Conservation (phyloP, 2,329 filamentous ascomycete species). For the Orbilia oligospora region DNA sequence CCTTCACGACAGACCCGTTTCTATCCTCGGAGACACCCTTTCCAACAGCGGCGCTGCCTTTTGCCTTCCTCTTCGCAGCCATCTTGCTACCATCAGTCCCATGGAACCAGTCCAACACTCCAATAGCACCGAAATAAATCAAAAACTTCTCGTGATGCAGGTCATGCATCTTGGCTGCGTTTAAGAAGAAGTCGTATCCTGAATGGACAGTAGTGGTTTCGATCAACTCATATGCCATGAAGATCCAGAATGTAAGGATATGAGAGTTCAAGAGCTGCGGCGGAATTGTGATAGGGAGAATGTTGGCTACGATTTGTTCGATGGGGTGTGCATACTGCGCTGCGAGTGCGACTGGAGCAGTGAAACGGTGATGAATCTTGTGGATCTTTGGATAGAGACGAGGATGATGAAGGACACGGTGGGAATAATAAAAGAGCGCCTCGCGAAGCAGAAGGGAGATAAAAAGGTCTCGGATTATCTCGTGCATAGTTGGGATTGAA, state of each 20-base stretch:
- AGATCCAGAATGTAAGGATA: conserved; percentile 72
- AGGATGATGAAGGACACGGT: conserved; percentile 72
- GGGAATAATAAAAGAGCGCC: conserved; percentile 72
- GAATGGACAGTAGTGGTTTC: conserved; percentile 73
- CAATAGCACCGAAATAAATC: conserved; percentile 71
- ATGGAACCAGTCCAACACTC: conserved; percentile 73
- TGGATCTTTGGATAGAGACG: conserved; percentile 71
- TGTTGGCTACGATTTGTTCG: conserved; percentile 73
- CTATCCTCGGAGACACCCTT: conserved; percentile 38
- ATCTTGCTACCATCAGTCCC: conserved; percentile 67
- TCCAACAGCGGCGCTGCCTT: conserved; percentile 19
- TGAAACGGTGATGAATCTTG: conserved; percentile 73
- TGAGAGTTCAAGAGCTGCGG: conserved; percentile 70
- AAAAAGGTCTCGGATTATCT: conserved; percentile 68
- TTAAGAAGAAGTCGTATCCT: conserved; percentile 72
- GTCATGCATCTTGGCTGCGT: conserved; percentile 71
- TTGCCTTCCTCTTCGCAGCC: conserved; percentile 54
- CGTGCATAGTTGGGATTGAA: conserved; percentile 66
- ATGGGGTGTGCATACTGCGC: conserved; percentile 73
- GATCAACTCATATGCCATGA: conserved; percentile 70
- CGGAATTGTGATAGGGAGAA: conserved; percentile 71
- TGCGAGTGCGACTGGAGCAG: conserved; percentile 72
- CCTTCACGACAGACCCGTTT: conserved; percentile 27
- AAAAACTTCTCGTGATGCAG: conserved; percentile 73
- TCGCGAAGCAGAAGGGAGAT: conserved; percentile 70